Percentiles rank a stretch among this genome's conserved stretches.
phyloP scores from a whole-genome alignment of 441 rosid genomes.

The Pelargonium citronellum region DNA sequence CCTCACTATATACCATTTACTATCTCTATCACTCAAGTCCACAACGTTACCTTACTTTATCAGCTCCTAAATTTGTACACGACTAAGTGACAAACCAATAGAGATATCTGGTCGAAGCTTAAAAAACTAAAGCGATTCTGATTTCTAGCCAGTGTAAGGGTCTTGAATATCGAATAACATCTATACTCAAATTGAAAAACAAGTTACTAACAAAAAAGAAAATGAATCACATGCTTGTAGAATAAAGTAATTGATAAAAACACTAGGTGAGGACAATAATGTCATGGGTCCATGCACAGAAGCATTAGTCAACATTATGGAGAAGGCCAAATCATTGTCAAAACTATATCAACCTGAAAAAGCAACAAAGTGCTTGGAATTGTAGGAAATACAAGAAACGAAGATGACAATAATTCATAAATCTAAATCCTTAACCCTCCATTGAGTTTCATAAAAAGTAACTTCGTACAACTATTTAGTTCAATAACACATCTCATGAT shows the following conservation, averaged over 20 bases:
- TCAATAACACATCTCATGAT: neutral
- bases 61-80: no score
- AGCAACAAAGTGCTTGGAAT: neutral
- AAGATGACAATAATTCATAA: neutral
- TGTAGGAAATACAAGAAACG: neutral
- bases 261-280: neutral
- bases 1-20: no score
- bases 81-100: no score
- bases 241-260: neutral
- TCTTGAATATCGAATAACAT: no score
- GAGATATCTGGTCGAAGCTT: no score
- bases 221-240: neutral
- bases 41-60: no score
- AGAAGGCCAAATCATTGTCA: neutral
- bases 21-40: no score
- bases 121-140: no score
- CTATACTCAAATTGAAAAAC: neutral
- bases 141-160: no score
- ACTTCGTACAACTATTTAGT: neutral
- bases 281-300: neutral
- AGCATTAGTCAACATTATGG: neutral
- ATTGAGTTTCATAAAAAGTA: neutral
- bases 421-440: neutral
- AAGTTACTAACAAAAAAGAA: neutral
- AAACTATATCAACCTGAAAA: neutral